These are phyloP conservation scores for Hebeloma cylindrosporum DNA, from an alignment of 768 basidiomycete genomes.

Conservation along the genomic window DNA sequence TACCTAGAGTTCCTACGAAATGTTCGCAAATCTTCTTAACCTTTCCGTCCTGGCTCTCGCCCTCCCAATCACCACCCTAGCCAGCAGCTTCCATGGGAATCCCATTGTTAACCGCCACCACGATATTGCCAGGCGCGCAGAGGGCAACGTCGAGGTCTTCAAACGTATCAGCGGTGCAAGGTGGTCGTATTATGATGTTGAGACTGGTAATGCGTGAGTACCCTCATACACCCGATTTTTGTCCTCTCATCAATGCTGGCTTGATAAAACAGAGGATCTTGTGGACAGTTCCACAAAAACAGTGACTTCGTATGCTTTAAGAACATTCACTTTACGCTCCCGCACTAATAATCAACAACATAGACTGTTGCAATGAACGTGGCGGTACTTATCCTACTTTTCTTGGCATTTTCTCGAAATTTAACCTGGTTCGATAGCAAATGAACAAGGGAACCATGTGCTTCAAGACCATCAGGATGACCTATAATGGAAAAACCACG, in stretches of 20 bases:
- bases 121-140: slow-evolving; percentile 48
- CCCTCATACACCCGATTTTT: neutral
- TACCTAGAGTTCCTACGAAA: slow-evolving; percentile 1
- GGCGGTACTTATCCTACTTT: slow-evolving; percentile 27
- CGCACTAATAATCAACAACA: no score
- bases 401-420: slow-evolving; percentile 15
- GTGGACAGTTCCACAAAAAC: slow-evolving; percentile 27
- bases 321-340: neutral
- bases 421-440: slow-evolving; percentile 42
- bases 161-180: slow-evolving; percentile 40
- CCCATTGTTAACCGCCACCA: slow-evolving; percentile 42
- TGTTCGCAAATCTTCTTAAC: slow-evolving; percentile 25
- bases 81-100: slow-evolving; percentile 29
- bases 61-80: slow-evolving; percentile 37
- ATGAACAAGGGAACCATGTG: slow-evolving; percentile 55
- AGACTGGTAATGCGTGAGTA: slow-evolving; percentile 28
- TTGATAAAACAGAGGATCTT: slow-evolving; percentile 28
- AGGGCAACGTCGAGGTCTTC: slow-evolving; percentile 39
- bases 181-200: slow-evolving; percentile 53
- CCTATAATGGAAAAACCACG: slow-evolving; percentile 54
- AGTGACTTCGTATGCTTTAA: slow-evolving; percentile 29
- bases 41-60: slow-evolving; percentile 32
- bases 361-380: slow-evolving; percentile 55
- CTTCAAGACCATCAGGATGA: slow-evolving; percentile 60
- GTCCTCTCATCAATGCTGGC: slow-evolving; percentile 4